These are phyloP conservation scores for Mycogone perniciosa DNA, from an alignment of 2,329 filamentous ascomycete genomes.

Conservation along the genomic window DNA sequence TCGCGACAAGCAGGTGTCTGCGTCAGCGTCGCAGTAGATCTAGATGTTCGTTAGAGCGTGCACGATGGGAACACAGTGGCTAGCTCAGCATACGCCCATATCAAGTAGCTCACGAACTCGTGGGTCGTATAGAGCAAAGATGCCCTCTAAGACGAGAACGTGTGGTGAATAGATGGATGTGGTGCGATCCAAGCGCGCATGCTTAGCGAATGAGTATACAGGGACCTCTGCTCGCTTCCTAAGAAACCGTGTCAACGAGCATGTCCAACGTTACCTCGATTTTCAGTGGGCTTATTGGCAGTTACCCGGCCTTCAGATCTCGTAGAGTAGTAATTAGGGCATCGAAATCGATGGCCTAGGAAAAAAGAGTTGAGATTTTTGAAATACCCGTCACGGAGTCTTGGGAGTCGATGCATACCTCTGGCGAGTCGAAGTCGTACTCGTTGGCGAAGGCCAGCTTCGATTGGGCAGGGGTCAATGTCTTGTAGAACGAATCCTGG, in stretches of 20 bases:
- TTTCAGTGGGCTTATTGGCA: neutral
- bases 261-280: slow-evolving; percentile 6
- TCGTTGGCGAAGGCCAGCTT: slow-evolving; percentile 79
- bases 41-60: slow-evolving; percentile 22
- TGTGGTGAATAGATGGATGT: slow-evolving; percentile 94
- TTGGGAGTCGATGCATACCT: slow-evolving; percentile 37
- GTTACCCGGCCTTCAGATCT: slow-evolving; percentile 87
- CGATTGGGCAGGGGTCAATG: slow-evolving; percentile 71
- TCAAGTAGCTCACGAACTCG: slow-evolving; percentile 82
- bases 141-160: slow-evolving; percentile 91
- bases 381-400: neutral
- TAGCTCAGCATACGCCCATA: slow-evolving; percentile 59
- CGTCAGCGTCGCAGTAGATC: slow-evolving; percentile 96
- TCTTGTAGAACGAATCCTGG: slow-evolving; percentile 98
- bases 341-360: slow-evolving; percentile 84
- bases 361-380: neutral
- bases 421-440: slow-evolving; percentile 91
- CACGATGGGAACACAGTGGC: neutral
- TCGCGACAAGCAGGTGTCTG: slow-evolving; percentile 85
- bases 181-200: slow-evolving; percentile 71
- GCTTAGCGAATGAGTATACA: slow-evolving; percentile 90
- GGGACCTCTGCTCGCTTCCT: slow-evolving; percentile 88
- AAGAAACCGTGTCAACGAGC: slow-evolving; percentile 6
- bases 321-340: slow-evolving; percentile 69
- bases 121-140: slow-evolving; percentile 86